Base-by-base conservation (phyloP, 2,329 filamentous ascomycete genomes). In the Cladophialophora yegresii region DNA sequence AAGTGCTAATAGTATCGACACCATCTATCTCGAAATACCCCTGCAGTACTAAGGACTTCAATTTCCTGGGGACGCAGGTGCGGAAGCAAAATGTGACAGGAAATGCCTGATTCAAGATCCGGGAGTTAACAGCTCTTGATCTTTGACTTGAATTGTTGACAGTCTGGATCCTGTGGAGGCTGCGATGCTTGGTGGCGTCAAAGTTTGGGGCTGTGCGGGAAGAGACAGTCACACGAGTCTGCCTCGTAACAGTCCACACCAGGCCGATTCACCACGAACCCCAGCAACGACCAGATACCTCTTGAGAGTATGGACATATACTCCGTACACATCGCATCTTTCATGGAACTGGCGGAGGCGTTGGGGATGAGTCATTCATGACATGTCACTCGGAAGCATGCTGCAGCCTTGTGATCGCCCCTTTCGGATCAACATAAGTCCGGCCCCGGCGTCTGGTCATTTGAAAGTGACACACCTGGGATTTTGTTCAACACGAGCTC, bases 21-120 rank as follows among this genome's bases (percentile, higher is more conserved):
- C 62, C 7, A 65, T 67, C 16, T 64, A 62, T 43, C 62, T 67
- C 23, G 65, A 67, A 49, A 26, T 67, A 40, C 54, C 63, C 26
- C 32, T 67, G 47, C 57, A 61, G 20, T 66, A 56, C n/a, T 16
- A 13, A 13, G 3, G 36, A 4, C 36, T 6, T 40, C 36, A 16
- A 40, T 16, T 13, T n/a, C 36, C 13, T 4, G 4, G 36, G 36
- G 16, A 16, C 13, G 36, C 13, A 40, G 16, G 12, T 16, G 16
- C 12, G 3, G 12, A 16, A 13, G 36, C 5, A 13, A 40, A 40
- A 13, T 13, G 16, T 5, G 36, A 16, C 16, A 40, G 13, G 13
- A 5, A 13, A 1, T 12, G 12, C 3, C 12, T 4, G 13, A n/a
- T 40, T 13, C 2, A 13, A 16, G 4, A 5, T 5, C 33, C 13